Percentiles rank a stretch among this genome's conserved stretches.
Evolutionary conservation across 2,329 filamentous ascomycete species (phyloP).

Genomic region (Aureobasidium sp.): DNA sequence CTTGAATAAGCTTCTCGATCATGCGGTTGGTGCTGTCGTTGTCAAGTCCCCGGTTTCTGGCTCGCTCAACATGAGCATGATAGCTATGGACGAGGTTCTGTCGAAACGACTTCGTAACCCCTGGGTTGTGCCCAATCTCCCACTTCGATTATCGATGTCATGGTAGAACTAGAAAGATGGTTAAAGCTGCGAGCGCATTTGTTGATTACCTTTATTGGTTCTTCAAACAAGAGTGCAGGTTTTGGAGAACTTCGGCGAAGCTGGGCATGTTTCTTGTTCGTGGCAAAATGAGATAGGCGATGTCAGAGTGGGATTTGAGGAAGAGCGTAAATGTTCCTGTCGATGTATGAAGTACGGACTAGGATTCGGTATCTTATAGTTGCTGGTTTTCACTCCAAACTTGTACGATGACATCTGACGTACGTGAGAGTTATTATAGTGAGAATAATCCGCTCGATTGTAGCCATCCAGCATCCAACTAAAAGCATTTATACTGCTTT

Average conservation of each 20-base stretch:
- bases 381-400: not conserved
- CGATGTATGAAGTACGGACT: not conserved
- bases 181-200: not conserved
- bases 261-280: not conserved
- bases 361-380: not conserved
- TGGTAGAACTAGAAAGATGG: not conserved
- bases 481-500: not conserved
- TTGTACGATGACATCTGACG: too few relatives aligned
- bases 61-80: not conserved
- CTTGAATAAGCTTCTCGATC: not conserved
- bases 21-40: not conserved
- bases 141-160: not conserved
- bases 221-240: not conserved
- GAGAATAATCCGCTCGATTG: not conserved
- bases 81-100: not conserved
- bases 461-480: not conserved
- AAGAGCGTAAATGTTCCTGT: not conserved
- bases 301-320: not conserved
- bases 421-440: too few relatives aligned
- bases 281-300: not conserved
- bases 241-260: not conserved
- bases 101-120: not conserved
- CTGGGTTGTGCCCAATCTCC: not conserved
- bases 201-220: not conserved
- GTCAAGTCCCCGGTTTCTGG: not conserved